phyloP scores from a whole-genome alignment of 169 alveolate genomes.

The Plasmodium vivax region DNA sequence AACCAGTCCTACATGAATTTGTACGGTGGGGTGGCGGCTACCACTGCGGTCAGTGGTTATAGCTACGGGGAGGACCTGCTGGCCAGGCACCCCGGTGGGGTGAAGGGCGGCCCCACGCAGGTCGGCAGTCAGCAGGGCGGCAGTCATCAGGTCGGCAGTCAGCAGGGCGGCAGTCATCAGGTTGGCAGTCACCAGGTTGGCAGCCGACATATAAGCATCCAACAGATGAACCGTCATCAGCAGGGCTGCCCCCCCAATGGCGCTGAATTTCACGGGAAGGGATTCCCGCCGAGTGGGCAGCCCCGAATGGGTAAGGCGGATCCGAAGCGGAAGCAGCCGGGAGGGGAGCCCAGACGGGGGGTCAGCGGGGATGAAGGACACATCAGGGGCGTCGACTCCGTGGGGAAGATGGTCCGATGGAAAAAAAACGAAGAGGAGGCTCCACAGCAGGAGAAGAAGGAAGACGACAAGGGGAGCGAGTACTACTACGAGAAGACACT shows the following conservation, averaged over 20 bases:
- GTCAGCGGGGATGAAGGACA: not conserved
- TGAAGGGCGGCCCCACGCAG: not conserved
- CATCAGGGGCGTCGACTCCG: not conserved
- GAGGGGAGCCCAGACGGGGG: not conserved
- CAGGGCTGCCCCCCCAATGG: not conserved
- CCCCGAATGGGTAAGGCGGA: not conserved
- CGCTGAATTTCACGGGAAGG: not conserved
- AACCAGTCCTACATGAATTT: not conserved
- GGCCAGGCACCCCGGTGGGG: not conserved
- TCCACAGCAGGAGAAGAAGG: not conserved
- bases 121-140: not conserved
- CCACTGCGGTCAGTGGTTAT: not conserved
- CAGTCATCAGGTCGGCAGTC: not conserved
- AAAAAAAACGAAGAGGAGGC: not conserved
- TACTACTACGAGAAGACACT: constrained; percentile 46
- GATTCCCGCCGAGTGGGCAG: not conserved
- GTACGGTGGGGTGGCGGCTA: not conserved
- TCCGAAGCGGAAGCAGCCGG: not conserved
- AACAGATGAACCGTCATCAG: too few species aligned
- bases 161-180: not conserved
- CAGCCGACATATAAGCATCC: not conserved
- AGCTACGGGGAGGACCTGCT: not conserved
- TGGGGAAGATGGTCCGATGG: not conserved
- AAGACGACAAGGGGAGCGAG: constrained; percentile 18
- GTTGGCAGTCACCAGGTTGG: too few species aligned